Percentiles rank a stretch among this genome's conserved stretches.
Conservation (phyloP, 805 yeast genomes). For the Metschnikowia bowlesiae region DNA sequence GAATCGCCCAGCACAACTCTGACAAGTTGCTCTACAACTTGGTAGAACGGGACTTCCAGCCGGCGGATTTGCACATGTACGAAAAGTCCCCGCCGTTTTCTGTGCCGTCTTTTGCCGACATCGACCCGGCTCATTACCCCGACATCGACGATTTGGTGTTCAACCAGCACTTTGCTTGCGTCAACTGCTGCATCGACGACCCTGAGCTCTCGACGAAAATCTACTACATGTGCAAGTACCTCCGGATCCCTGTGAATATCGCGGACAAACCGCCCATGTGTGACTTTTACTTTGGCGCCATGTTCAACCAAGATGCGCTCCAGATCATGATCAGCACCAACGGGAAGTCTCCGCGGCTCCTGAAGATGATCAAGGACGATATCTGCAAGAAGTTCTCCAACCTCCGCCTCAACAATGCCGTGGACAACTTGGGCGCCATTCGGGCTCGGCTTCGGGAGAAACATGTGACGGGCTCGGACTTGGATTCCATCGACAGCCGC, state of each 20-base stretch:
- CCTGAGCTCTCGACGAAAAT: slow-evolving; percentile 54
- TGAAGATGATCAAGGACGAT: slow-evolving; percentile 46
- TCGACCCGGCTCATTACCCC: slow-evolving; percentile 18
- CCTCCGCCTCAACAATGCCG: slow-evolving; percentile 52
- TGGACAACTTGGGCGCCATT: slow-evolving; percentile 55
- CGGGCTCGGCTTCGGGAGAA: slow-evolving; percentile 46
- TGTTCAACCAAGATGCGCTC: slow-evolving; percentile 64
- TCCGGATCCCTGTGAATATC: slow-evolving; percentile 62
- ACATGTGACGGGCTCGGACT: slow-evolving; percentile 42
- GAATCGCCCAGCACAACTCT: slow-evolving; percentile 21
- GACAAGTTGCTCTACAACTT: slow-evolving; percentile 42
- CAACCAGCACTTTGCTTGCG: slow-evolving; percentile 52
- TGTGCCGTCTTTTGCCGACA: slow-evolving; percentile 7
- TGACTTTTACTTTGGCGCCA: slow-evolving; percentile 82
- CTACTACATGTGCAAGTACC: slow-evolving; percentile 44
- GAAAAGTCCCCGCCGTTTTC: slow-evolving; percentile 23
- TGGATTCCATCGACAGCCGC: slow-evolving; percentile 49
- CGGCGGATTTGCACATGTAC: slow-evolving; percentile 49
- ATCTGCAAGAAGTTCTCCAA: slow-evolving; percentile 47
- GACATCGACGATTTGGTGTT: slow-evolving; percentile 31
- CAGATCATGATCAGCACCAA: slow-evolving; percentile 82
- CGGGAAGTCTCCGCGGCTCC: slow-evolving; percentile 76
- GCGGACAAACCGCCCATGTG: slow-evolving; percentile 84
- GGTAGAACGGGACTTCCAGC: slow-evolving; percentile 40
- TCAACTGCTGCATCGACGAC: slow-evolving; percentile 72